Percentiles rank a stretch among this genome's conserved stretches.
phyloP scores from a whole-genome alignment of 208 protist genomes.

The Leptomonas pyrrhocoris region DNA sequence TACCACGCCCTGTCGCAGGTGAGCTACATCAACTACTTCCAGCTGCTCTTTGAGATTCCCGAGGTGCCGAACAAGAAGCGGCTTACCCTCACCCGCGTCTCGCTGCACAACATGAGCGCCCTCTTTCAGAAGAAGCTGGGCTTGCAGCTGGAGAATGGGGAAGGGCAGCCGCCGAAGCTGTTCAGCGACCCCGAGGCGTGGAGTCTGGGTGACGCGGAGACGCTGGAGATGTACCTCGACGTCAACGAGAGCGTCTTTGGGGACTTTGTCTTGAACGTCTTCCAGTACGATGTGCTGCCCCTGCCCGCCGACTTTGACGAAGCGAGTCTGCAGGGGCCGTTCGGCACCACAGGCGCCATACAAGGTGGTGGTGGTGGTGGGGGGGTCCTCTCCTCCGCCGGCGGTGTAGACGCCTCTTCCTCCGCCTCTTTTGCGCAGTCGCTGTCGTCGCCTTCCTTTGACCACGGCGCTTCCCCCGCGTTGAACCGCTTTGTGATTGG shows the following conservation, averaged over 20 bases:
- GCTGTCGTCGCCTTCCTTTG: constrained; percentile 5
- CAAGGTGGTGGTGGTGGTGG: neutral
- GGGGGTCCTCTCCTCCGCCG: neutral
- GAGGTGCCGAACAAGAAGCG: constrained; percentile 67
- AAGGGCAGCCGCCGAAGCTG: constrained; percentile 34
- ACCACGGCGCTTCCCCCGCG: constrained; percentile 3
- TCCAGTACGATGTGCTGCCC: constrained; percentile 48
- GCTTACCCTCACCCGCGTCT: constrained; percentile 47
- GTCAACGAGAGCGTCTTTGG: constrained; percentile 65
- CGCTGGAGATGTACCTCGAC: constrained; percentile 53
- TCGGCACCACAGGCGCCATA: neutral
- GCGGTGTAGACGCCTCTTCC: neutral
- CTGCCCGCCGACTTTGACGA: constrained; percentile 15
- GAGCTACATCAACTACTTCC: constrained; percentile 85
- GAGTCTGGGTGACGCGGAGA: constrained; percentile 35
- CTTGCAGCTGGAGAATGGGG: constrained; percentile 52
- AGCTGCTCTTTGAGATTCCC: constrained; percentile 77
- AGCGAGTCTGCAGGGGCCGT: neutral
- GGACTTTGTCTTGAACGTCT: constrained; percentile 69
- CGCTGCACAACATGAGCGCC: constrained; percentile 65
- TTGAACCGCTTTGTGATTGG: constrained; percentile 17
- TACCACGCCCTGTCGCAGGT: constrained; percentile 73
- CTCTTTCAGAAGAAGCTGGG: constrained; percentile 49
- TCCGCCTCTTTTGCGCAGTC: constrained; percentile 2
- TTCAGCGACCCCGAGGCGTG: constrained; percentile 70